phyloP scores from a whole-genome alignment of 768 basidiomycete species.

The Suillus hirtellus region DNA sequence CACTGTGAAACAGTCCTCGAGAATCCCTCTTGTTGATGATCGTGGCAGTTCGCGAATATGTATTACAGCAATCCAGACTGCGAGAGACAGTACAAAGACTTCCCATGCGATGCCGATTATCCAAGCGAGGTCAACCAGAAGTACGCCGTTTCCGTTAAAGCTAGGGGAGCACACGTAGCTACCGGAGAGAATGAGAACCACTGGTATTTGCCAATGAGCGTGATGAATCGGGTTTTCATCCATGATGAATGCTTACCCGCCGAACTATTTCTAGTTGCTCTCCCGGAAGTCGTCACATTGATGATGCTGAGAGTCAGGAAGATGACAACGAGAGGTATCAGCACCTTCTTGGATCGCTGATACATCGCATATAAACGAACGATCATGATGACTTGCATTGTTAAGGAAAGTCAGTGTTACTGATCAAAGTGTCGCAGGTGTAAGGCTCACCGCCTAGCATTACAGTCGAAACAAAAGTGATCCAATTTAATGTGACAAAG shows the following conservation, averaged over 20 bases:
- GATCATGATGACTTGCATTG: slow-evolving; percentile 1
- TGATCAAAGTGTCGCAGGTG: neutral
- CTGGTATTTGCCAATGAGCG: neutral
- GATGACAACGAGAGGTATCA: neutral
- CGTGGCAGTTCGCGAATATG: neutral
- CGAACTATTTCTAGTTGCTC: neutral
- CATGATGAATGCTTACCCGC: neutral
- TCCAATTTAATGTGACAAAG: neutral
- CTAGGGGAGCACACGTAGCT: neutral
- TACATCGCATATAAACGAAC: neutral
- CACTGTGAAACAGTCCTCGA: neutral
- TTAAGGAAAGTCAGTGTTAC: neutral
- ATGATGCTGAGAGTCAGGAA: neutral
- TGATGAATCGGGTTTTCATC: neutral
- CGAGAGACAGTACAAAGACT: neutral
- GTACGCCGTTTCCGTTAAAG: neutral
- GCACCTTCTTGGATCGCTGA: neutral
- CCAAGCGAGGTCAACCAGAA: neutral
- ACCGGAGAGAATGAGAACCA: neutral
- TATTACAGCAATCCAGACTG: neutral
- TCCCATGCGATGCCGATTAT: neutral
- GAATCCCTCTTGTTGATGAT: neutral
- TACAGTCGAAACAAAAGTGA: neutral
- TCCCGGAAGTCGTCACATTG: neutral
- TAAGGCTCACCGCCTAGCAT: neutral